Base-by-base conservation (phyloP, 176 grass and related monocot genomes). In the Secale cereale region DNA sequence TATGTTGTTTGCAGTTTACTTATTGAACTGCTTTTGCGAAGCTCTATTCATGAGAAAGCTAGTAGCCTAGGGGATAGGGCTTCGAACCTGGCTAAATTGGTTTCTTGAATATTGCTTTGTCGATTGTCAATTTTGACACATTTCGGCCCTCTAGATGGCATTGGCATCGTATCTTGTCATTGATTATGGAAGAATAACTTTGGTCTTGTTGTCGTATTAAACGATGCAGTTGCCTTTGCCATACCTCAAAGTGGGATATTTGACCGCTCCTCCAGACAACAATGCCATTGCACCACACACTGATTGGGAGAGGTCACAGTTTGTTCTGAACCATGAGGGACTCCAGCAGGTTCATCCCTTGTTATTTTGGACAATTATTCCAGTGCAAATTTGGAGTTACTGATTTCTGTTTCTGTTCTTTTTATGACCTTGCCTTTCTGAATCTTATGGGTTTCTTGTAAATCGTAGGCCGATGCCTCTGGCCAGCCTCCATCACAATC, bases 231-330 rank as follows among this genome's bases (percentile, higher is more conserved):
- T 99, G 59, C 97, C 97, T 88, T 86, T 99, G 79, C 97, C 97
- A 56, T 94, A 99, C 83, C 83, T 99, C 73, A 99, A 99, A 89
- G 97, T 94, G 31, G 97, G 97, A 43, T 96, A 99, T 74, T 89
- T 96, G 59, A 91, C 90, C 78, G 91, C 97, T 69, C 88, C 94
- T 66, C 91, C 97, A 80, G 86, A 90, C 82, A 86, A 91, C 65
- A 89, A 77, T 13, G 73, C 82, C 78, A 86, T 96, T 79, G 88
- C 97, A 82, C 91, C 97, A 84, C 97, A 99, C 79, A 96, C 86
- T 83, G 91, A 96, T 69, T 99, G 97, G 97, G 86, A 82, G 83
- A 94, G 94, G 85, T 94, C 88, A 25, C 94, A 92, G 40, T 99
- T 99, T 83, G 65, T 91, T 88, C 86, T 99, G 86, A 99, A 99